Evolutionary conservation across 148 eudicot species (phyloP).

Genomic region (Polygonum maritimum): DNA sequence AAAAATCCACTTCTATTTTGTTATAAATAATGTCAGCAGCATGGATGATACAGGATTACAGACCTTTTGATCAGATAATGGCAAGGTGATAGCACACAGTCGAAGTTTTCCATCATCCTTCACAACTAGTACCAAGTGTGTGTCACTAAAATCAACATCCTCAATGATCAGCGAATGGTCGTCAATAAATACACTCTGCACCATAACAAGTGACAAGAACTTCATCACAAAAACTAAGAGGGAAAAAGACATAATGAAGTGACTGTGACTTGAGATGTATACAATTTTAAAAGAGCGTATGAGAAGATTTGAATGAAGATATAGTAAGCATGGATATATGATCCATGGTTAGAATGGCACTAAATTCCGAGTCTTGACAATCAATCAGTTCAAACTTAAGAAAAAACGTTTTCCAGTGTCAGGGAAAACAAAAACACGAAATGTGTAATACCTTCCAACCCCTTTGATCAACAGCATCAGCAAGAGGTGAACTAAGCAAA

Average conservation of each 20-base stretch:
- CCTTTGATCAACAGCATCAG: conserved; percentile 35
- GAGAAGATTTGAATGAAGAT: neutral
- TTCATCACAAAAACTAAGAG: neutral
- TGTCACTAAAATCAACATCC: conserved; percentile 77
- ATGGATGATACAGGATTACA: neutral
- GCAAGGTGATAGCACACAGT: conserved; percentile 64
- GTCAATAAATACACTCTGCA: conserved; percentile 68
- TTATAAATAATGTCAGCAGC: neutral
- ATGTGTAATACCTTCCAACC: conserved; percentile 55
- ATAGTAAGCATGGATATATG: neutral
- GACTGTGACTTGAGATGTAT: neutral
- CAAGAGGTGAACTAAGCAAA: conserved; percentile 58
- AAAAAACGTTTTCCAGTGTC: neutral
- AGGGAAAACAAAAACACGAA: neutral
- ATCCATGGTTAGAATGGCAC: neutral
- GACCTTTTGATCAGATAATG: conserved; percentile 53
- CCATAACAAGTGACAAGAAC: neutral
- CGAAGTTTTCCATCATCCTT: conserved; percentile 51
- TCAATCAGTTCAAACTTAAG: neutral
- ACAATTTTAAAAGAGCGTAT: neutral
- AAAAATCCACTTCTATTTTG: neutral
- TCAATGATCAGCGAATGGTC: conserved; percentile 51
- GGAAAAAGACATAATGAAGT: neutral
- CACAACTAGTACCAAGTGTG: conserved; percentile 58
- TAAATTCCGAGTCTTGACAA: neutral